A percentile compares a stretch with the other conserved stretches of the same genome.
phyloP scores from a whole-genome alignment of 306 rosid species.

The Vachellia pachyceras region DNA sequence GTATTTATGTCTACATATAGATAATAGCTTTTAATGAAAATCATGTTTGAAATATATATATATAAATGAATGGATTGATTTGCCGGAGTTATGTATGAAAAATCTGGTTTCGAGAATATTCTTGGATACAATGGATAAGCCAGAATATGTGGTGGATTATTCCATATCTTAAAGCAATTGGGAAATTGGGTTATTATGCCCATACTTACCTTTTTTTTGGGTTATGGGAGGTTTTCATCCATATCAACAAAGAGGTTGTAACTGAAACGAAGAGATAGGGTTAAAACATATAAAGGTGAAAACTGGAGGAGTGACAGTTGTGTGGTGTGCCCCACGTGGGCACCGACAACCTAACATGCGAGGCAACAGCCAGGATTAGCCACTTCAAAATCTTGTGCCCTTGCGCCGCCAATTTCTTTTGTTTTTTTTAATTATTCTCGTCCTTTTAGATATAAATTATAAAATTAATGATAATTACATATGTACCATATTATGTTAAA shows the following conservation, averaged over 20 bases:
- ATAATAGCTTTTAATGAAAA: no score
- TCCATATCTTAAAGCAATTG: no score
- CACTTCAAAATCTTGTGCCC: neutral
- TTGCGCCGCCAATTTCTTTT: neutral
- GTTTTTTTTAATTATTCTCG: neutral
- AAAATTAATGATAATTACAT: no score
- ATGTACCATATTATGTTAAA: no score
- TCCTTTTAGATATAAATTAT: neutral
- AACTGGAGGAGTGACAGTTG: neutral
- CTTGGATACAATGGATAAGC: neutral
- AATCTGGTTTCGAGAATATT: neutral
- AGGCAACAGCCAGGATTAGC: neutral
- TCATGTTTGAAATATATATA: no score
- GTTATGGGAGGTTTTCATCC: neutral
- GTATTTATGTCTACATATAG: neutral
- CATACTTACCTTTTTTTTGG: no score
- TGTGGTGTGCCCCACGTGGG: neutral
- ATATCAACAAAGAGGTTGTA: neutral
- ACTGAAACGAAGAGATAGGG: neutral
- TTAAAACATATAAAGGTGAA: neutral
- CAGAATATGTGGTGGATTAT: no score
- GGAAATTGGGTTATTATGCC: no score
- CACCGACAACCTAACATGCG: neutral
- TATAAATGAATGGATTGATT: neutral
- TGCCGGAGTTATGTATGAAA: neutral